Evolutionary conservation across 495 filamentous ascomycete genomes (phyloP).

Genomic region (Apiosordaria backusii): DNA sequence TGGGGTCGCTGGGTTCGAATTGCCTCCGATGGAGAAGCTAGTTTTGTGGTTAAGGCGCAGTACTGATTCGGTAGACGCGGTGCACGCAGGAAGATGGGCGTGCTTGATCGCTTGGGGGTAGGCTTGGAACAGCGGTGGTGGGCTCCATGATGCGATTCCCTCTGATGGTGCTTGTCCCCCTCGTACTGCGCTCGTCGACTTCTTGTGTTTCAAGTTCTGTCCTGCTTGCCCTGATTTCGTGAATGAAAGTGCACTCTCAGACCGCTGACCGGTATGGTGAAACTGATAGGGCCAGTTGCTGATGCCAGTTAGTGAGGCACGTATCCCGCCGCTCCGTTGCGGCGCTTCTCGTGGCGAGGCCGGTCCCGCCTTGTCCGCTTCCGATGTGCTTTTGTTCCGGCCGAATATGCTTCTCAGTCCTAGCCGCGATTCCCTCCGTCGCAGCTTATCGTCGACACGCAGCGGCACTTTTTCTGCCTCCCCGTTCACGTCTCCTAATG

Average conservation of each 20-base stretch:
- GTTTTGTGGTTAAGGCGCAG: slow-evolving; percentile 55
- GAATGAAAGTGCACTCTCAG: slow-evolving; percentile 36
- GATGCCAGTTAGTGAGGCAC: slow-evolving; percentile 38
- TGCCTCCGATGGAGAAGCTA: slow-evolving; percentile 42
- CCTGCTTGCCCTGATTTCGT: slow-evolving; percentile 12
- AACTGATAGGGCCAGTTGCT: slow-evolving; percentile 42
- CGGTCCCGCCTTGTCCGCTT: slow-evolving; percentile 24
- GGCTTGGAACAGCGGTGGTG: slow-evolving; percentile 85
- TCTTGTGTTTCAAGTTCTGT: slow-evolving; percentile 36
- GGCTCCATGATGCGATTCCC: slow-evolving; percentile 55
- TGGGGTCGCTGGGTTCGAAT: slow-evolving; percentile 27
- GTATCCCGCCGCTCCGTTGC: slow-evolving; percentile 35
- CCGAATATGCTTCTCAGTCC: slow-evolving; percentile 50
- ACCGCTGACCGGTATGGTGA: slow-evolving; percentile 34
- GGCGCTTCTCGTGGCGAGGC: slow-evolving; percentile 18
- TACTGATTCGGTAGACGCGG: slow-evolving; percentile 54
- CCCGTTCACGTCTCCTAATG: slow-evolving; percentile 14
- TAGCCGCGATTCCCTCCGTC: slow-evolving; percentile 46
- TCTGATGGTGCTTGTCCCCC: slow-evolving; percentile 19
- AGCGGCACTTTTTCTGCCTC: slow-evolving; percentile 26
- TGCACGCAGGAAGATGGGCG: slow-evolving; percentile 50
- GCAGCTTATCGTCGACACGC: slow-evolving; percentile 31
- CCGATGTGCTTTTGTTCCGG: slow-evolving; percentile 32
- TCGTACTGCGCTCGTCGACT: slow-evolving; percentile 32
- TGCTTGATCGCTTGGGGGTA: slow-evolving; percentile 74